Evolutionary conservation across 2,329 filamentous ascomycete genomes (phyloP), one percentile per base, ranked within the genome.

Genomic region (Trichoderma arundinaceum): DNA sequence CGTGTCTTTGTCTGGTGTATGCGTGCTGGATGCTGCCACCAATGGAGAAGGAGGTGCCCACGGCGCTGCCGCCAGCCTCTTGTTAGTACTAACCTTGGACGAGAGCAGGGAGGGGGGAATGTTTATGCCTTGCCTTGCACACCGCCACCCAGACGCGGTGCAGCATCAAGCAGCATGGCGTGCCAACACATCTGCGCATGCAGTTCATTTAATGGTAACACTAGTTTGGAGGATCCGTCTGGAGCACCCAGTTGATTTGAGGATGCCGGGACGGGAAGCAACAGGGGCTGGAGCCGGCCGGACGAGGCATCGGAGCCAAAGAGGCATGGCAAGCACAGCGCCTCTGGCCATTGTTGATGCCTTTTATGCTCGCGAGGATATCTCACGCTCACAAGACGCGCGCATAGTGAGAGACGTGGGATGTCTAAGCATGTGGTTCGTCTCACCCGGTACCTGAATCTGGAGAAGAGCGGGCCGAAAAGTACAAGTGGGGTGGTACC

Each of bases 391-490:
- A 4, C 22, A 28, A 28, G 22, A 28, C 2, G 22, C 22, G 22
- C 22, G 22, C 22, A 28, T 28, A 41, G 39, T 7, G 7, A 39
- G 38, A 39, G 38, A 39, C 6, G 12, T 12, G 39, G 39, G 12
- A 28, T 28, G 39, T 19, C 13, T 15, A 41, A 41, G 39, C 39
- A 10, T 41, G 39, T 15, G 22, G 48, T n/a, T 28, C 22, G 13
- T 41, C 22, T n/a, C 13, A 33, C 22, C 13, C 48, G 48, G 48
- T 51, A 51, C 48, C 48, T 51, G 48, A 32, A 51, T 51, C 48
- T 51, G 8, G 43, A 28, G 13, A 32, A 12, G 22, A 19, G 54
- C 54, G 54, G 54, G 39, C 54, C 54, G 54, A 58, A 49, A 49
- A 35, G 54, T 33, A 32, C 48, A 7, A 46, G 48, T 51, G 48